These are phyloP conservation scores for Zygoascus tannicola DNA, from an alignment of 805 yeast species.

Conservation along the genomic window DNA sequence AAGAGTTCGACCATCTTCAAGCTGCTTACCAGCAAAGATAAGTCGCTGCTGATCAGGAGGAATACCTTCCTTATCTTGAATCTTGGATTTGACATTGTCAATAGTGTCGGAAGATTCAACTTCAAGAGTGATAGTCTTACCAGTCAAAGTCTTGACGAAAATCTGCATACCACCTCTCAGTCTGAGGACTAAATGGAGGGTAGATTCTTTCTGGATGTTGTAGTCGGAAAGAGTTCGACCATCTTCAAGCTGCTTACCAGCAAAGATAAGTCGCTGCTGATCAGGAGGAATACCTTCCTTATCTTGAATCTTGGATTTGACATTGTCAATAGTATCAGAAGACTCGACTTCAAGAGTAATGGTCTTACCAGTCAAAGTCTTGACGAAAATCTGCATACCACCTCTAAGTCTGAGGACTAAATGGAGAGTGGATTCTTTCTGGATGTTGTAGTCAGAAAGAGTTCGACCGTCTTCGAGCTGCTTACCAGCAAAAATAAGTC, in stretches of 20 bases:
- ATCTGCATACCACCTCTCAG: slow-evolving; percentile 80
- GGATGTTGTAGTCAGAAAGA: slow-evolving; percentile 87
- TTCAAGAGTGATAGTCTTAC: slow-evolving; percentile 81
- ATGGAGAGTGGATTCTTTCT: slow-evolving; percentile 83
- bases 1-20: slow-evolving; percentile 89
- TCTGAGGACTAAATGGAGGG: slow-evolving; percentile 75
- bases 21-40: slow-evolving; percentile 92
- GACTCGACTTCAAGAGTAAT: slow-evolving; percentile 87
- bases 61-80: slow-evolving; percentile 93
- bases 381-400: slow-evolving; percentile 89
- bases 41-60: slow-evolving; percentile 96
- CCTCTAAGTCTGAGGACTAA: slow-evolving; percentile 83
- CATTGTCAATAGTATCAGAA: slow-evolving; percentile 91
- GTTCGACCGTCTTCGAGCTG: slow-evolving; percentile 95
- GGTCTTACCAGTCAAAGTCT: slow-evolving; percentile 85
- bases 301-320: slow-evolving; percentile 90
- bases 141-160: slow-evolving; percentile 80
- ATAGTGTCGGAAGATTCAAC: slow-evolving; percentile 92
- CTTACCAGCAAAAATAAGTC: slow-evolving; percentile 92
- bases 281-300: slow-evolving; percentile 97
- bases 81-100: slow-evolving; percentile 88
- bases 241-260: slow-evolving; percentile 94
- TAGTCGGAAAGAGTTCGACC: slow-evolving; percentile 91
- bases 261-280: slow-evolving; percentile 90
- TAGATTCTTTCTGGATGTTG: slow-evolving; percentile 92